A percentile compares a stretch with the other conserved stretches of the same genome.
phyloP scores from a whole-genome alignment of 2,329 filamentous ascomycete genomes.

The Hyphodiscus sp. region DNA sequence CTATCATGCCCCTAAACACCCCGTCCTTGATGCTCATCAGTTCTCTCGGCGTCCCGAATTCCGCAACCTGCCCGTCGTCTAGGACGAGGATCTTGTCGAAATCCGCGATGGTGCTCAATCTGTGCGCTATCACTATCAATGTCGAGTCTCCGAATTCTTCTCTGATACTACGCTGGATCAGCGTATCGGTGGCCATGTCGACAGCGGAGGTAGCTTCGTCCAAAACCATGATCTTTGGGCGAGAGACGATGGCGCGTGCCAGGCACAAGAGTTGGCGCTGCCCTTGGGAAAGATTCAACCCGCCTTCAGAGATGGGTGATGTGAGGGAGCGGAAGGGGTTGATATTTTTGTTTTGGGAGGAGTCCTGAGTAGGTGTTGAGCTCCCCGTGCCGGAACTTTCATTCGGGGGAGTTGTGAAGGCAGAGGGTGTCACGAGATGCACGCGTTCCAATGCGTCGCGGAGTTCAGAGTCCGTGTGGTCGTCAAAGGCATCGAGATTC shows the following conservation, averaged over 20 bases:
- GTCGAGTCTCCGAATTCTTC: slow-evolving; percentile 65
- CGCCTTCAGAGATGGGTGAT: slow-evolving; percentile 63
- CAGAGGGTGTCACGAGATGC: slow-evolving; percentile 42
- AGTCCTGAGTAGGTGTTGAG: slow-evolving; percentile 25
- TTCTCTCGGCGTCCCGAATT: slow-evolving; percentile 59
- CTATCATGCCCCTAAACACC: slow-evolving; percentile 57
- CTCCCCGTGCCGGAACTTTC: slow-evolving; percentile 32
- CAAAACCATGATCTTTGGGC: slow-evolving; percentile 71
- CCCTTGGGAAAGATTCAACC: slow-evolving; percentile 68
- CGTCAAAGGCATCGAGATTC: slow-evolving; percentile 71
- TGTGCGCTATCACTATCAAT: slow-evolving; percentile 68
- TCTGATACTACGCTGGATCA: slow-evolving; percentile 68
- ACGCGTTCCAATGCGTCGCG: slow-evolving; percentile 64
- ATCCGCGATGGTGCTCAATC: slow-evolving; percentile 69
- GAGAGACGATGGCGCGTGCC: slow-evolving; percentile 63
- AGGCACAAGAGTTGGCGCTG: slow-evolving; percentile 72
- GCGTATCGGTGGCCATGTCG: slow-evolving; percentile 67
- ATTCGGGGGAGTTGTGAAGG: slow-evolving; percentile 20
- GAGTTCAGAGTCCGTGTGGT: slow-evolving; percentile 63
- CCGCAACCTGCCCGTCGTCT: slow-evolving; percentile 58
- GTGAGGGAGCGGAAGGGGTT: slow-evolving; percentile 61
- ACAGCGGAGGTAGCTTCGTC: slow-evolving; percentile 77
- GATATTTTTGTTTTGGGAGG: slow-evolving; percentile 38
- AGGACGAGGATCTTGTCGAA: slow-evolving; percentile 70
- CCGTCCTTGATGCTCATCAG: slow-evolving; percentile 43